These are phyloP conservation scores for Serpula lacrymans DNA, from an alignment of 768 basidiomycete species.

Conservation along the genomic window DNA sequence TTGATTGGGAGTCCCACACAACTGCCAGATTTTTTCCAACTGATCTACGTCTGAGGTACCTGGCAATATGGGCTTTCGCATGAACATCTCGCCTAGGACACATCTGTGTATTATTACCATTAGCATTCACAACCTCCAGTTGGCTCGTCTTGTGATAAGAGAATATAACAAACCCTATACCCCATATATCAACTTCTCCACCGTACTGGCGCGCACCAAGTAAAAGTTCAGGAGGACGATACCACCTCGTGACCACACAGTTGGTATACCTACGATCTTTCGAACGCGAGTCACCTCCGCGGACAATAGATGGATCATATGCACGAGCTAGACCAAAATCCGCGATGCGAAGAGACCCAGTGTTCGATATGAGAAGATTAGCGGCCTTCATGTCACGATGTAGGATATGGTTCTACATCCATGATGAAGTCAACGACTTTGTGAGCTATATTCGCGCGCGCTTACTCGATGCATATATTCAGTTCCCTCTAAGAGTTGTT, in stretches of 20 bases:
- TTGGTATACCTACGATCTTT: constrained; percentile 84
- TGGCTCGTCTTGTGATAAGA: not conserved
- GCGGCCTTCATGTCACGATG: constrained; percentile 99
- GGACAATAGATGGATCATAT: constrained; percentile 52
- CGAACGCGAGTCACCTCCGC: constrained; percentile 37
- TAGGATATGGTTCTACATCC: constrained; percentile 81
- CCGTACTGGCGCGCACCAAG: constrained; percentile 88
- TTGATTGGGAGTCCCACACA: constrained; percentile 88
- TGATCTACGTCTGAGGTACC: constrained; percentile 92
- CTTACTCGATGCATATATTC: constrained; percentile 92
- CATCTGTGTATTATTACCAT: constrained; percentile 64
- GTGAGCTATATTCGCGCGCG: constrained; percentile 10
- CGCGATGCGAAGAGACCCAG: constrained; percentile 81
- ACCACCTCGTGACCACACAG: constrained; percentile 94
- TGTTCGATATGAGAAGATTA: constrained; percentile 89
- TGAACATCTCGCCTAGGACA: constrained; percentile 96
- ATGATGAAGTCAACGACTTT: constrained; percentile 9
- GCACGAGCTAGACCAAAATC: constrained; percentile 96
- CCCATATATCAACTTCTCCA: constrained; percentile 96
- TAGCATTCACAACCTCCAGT: constrained; percentile 1
- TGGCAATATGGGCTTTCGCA: constrained; percentile 78
- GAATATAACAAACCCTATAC: constrained; percentile 69
- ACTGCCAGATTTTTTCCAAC: constrained; percentile 79
- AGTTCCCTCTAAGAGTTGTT: constrained; percentile 93
- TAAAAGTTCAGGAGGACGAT: constrained; percentile 88